These are phyloP conservation scores for Phytophthora litchii DNA, from an alignment of 352 stramenopile species.

Conservation along the genomic window DNA sequence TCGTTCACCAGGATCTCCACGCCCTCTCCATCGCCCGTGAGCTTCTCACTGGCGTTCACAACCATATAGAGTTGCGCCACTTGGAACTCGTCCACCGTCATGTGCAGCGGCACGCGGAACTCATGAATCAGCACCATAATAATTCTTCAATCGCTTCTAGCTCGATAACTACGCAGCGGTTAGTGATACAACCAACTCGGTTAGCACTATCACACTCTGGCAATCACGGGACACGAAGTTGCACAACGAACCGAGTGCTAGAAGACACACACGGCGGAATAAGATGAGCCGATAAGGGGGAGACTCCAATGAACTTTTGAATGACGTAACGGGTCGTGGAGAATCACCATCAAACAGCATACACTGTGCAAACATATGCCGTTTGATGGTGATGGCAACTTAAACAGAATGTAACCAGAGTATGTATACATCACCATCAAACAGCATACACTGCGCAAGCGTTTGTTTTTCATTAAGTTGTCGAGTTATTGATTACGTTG, in stretches of 20 bases:
- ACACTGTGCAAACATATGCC: too few species aligned
- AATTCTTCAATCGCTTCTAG: not conserved
- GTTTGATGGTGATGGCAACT: too few species aligned
- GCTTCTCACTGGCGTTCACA: constrained; percentile 84
- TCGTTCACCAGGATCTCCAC: constrained; percentile 91
- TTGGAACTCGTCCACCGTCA: constrained; percentile 88
- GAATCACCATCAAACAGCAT: constrained; percentile 1
- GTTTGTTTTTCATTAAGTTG: too few species aligned
- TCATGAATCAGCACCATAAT: constrained; percentile 87
- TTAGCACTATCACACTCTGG: constrained; percentile 7
- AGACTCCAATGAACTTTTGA: constrained; percentile 1
- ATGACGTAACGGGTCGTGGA: constrained; percentile 22
- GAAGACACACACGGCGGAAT: not conserved
- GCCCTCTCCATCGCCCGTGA: constrained; percentile 82
- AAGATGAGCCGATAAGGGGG: not conserved
- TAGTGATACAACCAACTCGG: constrained; percentile 9
- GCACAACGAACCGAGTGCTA: constrained; percentile 1
- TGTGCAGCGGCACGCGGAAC: constrained; percentile 87
- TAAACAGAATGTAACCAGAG: too few species aligned
- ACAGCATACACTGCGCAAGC: too few species aligned
- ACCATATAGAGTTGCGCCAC: constrained; percentile 89
- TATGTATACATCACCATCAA: too few species aligned
- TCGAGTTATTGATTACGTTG: too few species aligned
- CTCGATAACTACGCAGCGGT: not conserved
- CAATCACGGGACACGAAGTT: constrained; percentile 1